Conservation (phyloP, 306 rosid genomes). For the Sicyos baderoa region DNA sequence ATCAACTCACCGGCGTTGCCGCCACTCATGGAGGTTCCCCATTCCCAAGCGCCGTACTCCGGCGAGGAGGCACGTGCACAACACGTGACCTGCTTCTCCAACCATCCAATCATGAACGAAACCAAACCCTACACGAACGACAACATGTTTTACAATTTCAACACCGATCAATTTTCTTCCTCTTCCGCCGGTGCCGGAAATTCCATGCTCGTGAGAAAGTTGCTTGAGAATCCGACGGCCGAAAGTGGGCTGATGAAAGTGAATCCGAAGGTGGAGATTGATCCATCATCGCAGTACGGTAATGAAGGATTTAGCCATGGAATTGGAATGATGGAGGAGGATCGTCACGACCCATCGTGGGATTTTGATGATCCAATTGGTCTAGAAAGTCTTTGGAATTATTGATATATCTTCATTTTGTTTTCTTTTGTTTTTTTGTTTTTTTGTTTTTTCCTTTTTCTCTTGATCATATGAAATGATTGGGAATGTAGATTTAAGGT, state of each 20-base stretch:
- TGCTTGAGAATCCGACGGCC: not conserved
- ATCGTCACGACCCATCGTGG: not conserved
- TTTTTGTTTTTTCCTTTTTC: not conserved
- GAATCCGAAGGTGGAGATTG: slow-evolving; percentile 10
- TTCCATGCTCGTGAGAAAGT: not conserved
- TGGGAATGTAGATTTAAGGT: not conserved
- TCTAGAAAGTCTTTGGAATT: slow-evolving; percentile 11
- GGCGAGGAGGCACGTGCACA: not conserved
- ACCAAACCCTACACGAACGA: not conserved
- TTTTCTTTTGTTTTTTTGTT: not conserved
- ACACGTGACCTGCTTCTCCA: slow-evolving; percentile 14
- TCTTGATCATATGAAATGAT: too few relatives aligned
- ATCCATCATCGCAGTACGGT: not conserved
- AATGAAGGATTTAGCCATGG: not conserved
- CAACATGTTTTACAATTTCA: not conserved
- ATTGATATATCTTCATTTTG: not conserved
- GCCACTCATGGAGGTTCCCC: slow-evolving; percentile 3
- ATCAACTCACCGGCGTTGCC: not conserved
- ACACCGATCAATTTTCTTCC: not conserved
- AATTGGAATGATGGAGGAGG: slow-evolving; percentile 10
- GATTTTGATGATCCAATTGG: slow-evolving; percentile 3
- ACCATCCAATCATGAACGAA: not conserved
- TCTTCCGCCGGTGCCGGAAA: not conserved
- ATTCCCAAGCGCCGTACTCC: not conserved
- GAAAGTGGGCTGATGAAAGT: not conserved